Conservation (phyloP, 2,329 filamentous ascomycete species). For the Stagonosporopsis cucurbitacearum region DNA sequence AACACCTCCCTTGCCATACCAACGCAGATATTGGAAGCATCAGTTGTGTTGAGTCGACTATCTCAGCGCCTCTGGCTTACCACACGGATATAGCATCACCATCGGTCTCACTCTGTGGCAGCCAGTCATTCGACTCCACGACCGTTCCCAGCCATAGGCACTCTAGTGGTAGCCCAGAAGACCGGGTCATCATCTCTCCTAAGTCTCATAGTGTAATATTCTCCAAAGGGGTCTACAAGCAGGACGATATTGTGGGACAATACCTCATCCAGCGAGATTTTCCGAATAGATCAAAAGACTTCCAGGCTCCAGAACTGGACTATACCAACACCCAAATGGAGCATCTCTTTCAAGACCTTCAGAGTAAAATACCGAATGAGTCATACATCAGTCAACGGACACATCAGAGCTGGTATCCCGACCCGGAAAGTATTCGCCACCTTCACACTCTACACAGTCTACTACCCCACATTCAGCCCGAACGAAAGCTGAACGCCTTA, state of each 20-base stretch:
- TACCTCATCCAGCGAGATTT: slow-evolving; percentile 1
- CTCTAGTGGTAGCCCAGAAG: background rate
- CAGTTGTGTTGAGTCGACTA: background rate
- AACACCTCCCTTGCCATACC: background rate
- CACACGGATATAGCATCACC: slow-evolving; percentile 5
- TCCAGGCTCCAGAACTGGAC: background rate
- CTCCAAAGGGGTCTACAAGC: background rate
- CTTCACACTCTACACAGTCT: slow-evolving; percentile 22
- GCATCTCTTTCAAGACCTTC: background rate
- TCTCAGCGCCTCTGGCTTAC: background rate
- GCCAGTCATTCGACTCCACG: background rate
- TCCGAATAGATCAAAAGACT: background rate
- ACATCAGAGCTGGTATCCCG: slow-evolving; percentile 13
- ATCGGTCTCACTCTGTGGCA: background rate
- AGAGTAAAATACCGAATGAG: background rate
- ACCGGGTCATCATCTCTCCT: background rate
- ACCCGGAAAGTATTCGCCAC: slow-evolving; percentile 31
- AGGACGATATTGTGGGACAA: slow-evolving; percentile 4
- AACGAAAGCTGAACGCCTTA: slow-evolving; percentile 19
- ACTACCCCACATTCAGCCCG: slow-evolving; percentile 24
- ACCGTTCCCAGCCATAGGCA: background rate
- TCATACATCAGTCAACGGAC: background rate
- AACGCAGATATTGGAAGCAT: background rate
- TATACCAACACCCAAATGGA: background rate
- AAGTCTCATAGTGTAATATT: background rate